A percentile compares a stretch with the other conserved stretches of the same genome.
Conservation (phyloP, 306 rosid genomes). For the Benincasa hispida region DNA sequence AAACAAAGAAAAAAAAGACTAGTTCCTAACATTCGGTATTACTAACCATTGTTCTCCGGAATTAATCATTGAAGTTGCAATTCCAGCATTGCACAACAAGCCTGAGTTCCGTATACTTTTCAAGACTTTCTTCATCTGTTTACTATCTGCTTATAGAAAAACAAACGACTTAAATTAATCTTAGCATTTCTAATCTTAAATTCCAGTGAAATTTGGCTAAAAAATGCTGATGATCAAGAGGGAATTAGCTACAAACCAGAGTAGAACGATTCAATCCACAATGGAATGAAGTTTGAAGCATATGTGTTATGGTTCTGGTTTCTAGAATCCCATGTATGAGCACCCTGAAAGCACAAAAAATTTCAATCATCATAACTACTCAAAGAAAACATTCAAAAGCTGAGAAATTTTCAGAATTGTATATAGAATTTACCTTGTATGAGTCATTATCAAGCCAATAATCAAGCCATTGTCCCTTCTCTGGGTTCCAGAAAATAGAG, state of each 20-base stretch:
- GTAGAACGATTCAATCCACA: slow-evolving; percentile 74
- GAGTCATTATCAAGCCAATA: slow-evolving; percentile 45
- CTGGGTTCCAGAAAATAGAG: slow-evolving; percentile 60
- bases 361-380: slow-evolving; percentile 8
- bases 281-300: slow-evolving; percentile 83
- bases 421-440: slow-evolving; percentile 20
- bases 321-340: slow-evolving; percentile 39
- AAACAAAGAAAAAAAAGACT: neutral
- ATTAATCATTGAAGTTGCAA: slow-evolving; percentile 59
- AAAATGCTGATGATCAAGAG: neutral
- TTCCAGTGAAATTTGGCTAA: neutral
- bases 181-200: neutral
- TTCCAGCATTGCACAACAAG: slow-evolving; percentile 41
- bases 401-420: neutral
- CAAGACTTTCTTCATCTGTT: slow-evolving; percentile 28
- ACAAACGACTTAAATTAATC: neutral
- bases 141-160: slow-evolving; percentile 25
- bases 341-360: slow-evolving; percentile 29
- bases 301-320: slow-evolving; percentile 50
- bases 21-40: neutral
- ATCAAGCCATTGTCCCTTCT: slow-evolving; percentile 81
- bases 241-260: slow-evolving; percentile 35
- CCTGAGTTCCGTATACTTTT: slow-evolving; percentile 55
- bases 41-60: slow-evolving; percentile 71
- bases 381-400: neutral